Percentiles rank a stretch among this genome's conserved stretches.
These are phyloP conservation scores for Fusarium miscanthi DNA, from an alignment of 2,329 filamentous ascomycete species.

Conservation along the genomic window DNA sequence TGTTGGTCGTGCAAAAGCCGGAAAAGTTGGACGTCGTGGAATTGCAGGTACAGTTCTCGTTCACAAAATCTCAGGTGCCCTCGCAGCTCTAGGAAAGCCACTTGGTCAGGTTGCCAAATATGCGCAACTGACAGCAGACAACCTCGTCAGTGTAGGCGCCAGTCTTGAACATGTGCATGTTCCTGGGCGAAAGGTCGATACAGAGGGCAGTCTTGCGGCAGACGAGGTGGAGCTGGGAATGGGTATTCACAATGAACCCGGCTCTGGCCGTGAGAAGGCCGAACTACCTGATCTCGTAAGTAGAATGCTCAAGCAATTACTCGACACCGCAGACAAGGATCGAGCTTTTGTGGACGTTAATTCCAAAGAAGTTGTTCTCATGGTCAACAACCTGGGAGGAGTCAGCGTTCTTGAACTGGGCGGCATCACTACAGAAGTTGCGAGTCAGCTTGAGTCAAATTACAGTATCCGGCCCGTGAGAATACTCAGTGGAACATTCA, in stretches of 20 bases:
- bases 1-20: slow-evolving; percentile 81
- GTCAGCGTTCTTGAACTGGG: slow-evolving; percentile 78
- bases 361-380: slow-evolving; percentile 72
- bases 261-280: slow-evolving; percentile 64
- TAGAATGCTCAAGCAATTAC: slow-evolving; percentile 76
- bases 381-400: slow-evolving; percentile 82
- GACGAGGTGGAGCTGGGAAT: slow-evolving; percentile 76
- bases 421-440: slow-evolving; percentile 76
- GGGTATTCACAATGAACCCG: slow-evolving; percentile 81
- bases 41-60: slow-evolving; percentile 93
- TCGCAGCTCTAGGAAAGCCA: slow-evolving; percentile 76
- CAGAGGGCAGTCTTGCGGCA: slow-evolving; percentile 65
- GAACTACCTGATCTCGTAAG: slow-evolving; percentile 65
- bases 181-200: slow-evolving; percentile 75
- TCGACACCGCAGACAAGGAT: slow-evolving; percentile 74
- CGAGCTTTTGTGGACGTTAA: slow-evolving; percentile 75
- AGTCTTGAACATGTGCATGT: slow-evolving; percentile 94
- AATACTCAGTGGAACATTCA: slow-evolving; percentile 76
- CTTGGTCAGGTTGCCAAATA: slow-evolving; percentile 79
- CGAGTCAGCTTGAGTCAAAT: slow-evolving; percentile 67
- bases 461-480: slow-evolving; percentile 72
- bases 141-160: slow-evolving; percentile 86
- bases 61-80: slow-evolving; percentile 87
- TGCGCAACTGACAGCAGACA: slow-evolving; percentile 76
- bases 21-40: slow-evolving; percentile 92